Base-by-base conservation (phyloP, 495 filamentous ascomycete genomes). In the Cladorrhinum samala region DNA sequence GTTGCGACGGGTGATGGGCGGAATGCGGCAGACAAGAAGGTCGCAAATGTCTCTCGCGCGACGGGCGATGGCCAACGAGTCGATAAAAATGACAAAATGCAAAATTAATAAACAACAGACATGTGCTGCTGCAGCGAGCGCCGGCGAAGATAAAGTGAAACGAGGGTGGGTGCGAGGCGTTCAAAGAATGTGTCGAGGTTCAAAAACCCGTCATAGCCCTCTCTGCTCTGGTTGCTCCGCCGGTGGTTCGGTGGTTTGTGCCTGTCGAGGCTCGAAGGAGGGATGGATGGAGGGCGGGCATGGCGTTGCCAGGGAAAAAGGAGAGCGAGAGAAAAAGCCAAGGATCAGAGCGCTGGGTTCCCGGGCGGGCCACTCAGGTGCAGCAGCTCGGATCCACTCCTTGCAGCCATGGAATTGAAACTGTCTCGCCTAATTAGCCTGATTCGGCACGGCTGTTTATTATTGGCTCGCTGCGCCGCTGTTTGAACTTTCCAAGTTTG, bases 231-330 rank as follows among this genome's bases (percentile, higher is more conserved):
- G 60, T 66, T 66, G 60, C 58, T 66, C 57, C 48, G 55, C 51
- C 41, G 60, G 54, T 63, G 52, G 62, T 54, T 53, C 41, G 60
- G 54, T 63, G 52, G 62, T 54, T 53, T 58, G 37, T 38, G 16
- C 57, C 44, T 51, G 54, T 46, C 25, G 56, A 52, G 54, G 55
- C 58, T 50, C 38, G 53, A 19, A 25, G 42, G 21, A 18, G 14
- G 24, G 45, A 38, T 9, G 18, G 48, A 39, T 43, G 40, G 41
- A 47, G 14, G 20, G 30, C n/a, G n/a, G n/a, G n/a, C n/a, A 44
- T 25, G 49, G 46, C 51, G 61, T 66, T 65, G 65, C 65, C 33
- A 52, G 57, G 62, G 62, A 60, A 64, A 64, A 68, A 60, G 47
- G 50, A 48, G 55, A 33, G 45, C 25, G 49, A 39, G 46, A 42